These are phyloP conservation scores for Astraeus odoratus DNA, from an alignment of 768 basidiomycete genomes.

Conservation along the genomic window DNA sequence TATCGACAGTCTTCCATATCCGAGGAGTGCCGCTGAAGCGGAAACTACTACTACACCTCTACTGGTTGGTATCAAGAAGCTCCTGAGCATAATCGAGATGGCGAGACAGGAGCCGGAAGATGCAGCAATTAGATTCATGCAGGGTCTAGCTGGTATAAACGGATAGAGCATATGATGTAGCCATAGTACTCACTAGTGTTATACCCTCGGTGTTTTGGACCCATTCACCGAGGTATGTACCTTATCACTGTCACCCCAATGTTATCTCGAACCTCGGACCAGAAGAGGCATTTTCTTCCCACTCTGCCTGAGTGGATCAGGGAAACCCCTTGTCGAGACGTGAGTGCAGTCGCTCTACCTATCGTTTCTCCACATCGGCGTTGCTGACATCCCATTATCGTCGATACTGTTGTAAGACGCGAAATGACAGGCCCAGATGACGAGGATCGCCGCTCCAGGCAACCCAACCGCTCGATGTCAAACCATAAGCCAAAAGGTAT, in stretches of 20 bases:
- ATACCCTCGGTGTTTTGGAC: background rate
- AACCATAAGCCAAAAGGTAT: constrained; percentile 81
- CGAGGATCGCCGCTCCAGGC: constrained; percentile 39
- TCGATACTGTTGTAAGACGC: constrained; percentile 1
- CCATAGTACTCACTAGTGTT: background rate
- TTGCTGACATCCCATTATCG: background rate
- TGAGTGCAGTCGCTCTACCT: constrained; percentile 2
- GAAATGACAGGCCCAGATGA: constrained; percentile 24
- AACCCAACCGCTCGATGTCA: constrained; percentile 55
- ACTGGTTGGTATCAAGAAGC: constrained; percentile 89
- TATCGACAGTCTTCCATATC: constrained; percentile 59
- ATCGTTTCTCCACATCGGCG: background rate
- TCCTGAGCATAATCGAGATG: constrained; percentile 92
- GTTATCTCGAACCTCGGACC: too few relatives aligned
- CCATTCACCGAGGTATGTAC: background rate
- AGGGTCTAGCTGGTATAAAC: constrained; percentile 50
- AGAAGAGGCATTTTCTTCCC: constrained; percentile 21
- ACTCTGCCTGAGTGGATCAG: constrained; percentile 13
- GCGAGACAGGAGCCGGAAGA: constrained; percentile 90
- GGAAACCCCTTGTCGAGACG: constrained; percentile 4
- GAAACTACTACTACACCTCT: constrained; percentile 42
- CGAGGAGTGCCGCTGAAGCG: constrained; percentile 31
- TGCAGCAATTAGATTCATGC: constrained; percentile 63
- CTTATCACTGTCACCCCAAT: constrained; percentile 7
- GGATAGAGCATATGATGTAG: constrained; percentile 8